These are phyloP conservation scores for Astragalus membranaceus DNA, from an alignment of 306 rosid species.

Conservation along the genomic window DNA sequence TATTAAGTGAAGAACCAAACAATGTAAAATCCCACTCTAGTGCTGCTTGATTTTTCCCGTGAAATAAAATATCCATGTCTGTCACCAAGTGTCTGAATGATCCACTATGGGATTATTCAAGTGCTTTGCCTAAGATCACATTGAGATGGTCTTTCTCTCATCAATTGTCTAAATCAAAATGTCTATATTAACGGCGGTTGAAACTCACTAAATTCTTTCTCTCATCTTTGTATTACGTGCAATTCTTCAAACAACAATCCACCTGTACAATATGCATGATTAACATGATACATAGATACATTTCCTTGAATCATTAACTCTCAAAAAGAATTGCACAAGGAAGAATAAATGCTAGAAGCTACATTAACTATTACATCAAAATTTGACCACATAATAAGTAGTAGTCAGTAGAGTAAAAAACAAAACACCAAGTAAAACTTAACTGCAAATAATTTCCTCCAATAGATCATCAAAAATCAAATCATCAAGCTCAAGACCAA, in stretches of 20 bases:
- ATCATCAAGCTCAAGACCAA: conserved; percentile 71
- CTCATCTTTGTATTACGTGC: no score
- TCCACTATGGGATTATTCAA: no score
- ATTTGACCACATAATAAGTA: not conserved
- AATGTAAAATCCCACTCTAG: no score
- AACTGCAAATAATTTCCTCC: conserved; percentile 38
- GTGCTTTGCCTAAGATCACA: no score
- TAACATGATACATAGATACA: not conserved
- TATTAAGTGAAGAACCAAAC: no score
- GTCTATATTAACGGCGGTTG: no score
- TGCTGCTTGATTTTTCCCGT: no score
- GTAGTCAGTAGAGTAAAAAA: not conserved
- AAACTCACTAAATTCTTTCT: no score
- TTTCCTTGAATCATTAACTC: not conserved
- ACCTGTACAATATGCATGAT: conserved; percentile 1
- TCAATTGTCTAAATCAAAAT: no score
- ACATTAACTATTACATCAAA: conserved; percentile 15
- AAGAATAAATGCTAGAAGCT: not conserved
- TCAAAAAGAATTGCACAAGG: not conserved
- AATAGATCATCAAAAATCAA: conserved; percentile 63
- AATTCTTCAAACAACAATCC: not conserved
- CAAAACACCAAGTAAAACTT: not conserved
- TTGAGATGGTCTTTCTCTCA: no score
- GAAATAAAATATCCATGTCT: no score
- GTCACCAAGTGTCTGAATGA: no score